Conservation (phyloP, 768 basidiomycete genomes). For the Tulasnella sp. region DNA sequence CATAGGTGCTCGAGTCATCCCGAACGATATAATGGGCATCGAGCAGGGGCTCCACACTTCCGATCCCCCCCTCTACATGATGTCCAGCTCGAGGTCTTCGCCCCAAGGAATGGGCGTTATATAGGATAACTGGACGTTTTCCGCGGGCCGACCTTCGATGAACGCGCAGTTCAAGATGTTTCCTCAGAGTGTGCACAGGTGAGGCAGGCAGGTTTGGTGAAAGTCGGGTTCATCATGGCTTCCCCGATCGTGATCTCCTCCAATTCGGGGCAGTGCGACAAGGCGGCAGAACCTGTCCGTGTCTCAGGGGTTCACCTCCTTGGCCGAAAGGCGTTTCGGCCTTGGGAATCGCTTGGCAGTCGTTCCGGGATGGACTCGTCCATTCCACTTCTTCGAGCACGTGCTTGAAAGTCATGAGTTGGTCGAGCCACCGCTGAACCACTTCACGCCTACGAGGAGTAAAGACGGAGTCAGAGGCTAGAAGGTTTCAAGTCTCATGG, state of each 20-base stretch:
- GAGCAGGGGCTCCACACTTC: not conserved
- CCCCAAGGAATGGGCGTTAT: not conserved
- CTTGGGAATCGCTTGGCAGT: not conserved
- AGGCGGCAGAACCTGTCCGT: not conserved
- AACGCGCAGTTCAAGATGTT: conserved; percentile 5
- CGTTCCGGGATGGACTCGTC: not conserved
- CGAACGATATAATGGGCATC: not conserved
- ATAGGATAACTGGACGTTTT: not conserved
- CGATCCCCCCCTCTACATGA: not conserved
- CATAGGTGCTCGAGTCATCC: not conserved
- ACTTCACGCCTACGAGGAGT: not conserved
- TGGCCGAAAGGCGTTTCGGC: not conserved
- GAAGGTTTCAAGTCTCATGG: not conserved
- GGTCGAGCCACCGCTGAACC: not conserved
- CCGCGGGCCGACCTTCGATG: not conserved
- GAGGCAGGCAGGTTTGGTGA: not conserved
- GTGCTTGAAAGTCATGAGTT: not conserved
- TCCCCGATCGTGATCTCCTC: not conserved
- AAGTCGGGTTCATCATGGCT: not conserved
- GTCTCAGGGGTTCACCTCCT: not conserved
- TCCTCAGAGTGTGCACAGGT: not conserved
- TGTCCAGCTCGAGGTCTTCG: not conserved
- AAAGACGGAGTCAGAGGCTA: not conserved
- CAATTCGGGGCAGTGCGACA: not conserved
- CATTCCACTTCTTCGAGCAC: not conserved